Conservation (phyloP, 345 rosid species). For the Erucastrum elatum region DNA sequence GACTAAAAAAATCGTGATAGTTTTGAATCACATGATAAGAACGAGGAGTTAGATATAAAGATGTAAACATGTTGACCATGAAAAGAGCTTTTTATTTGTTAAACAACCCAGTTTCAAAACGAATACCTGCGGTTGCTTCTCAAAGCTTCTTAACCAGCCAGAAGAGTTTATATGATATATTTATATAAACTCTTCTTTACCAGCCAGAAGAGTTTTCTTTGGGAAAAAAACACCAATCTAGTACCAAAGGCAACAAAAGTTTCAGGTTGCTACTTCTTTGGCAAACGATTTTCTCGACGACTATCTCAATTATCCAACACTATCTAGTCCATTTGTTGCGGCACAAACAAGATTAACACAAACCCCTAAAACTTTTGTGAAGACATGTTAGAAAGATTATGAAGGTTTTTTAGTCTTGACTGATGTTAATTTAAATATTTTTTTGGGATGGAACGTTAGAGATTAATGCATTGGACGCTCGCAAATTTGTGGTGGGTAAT, state of each 20-base stretch:
- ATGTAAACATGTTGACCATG: constrained; percentile 31
- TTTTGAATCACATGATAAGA: too few relatives aligned
- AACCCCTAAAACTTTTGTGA: constrained; percentile 61
- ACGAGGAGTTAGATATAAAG: too few relatives aligned
- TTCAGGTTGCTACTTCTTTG: too few relatives aligned
- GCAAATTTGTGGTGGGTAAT: constrained; percentile 83
- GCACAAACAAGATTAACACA: constrained; percentile 65
- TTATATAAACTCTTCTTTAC: constrained; percentile 6
- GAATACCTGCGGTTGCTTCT: constrained; percentile 34
- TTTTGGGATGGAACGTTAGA: constrained; percentile 37
- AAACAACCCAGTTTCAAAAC: constrained; percentile 25
- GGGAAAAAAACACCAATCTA: too few relatives aligned
- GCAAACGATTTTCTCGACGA: constrained; percentile 64
- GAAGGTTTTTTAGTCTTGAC: too few relatives aligned
- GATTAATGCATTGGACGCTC: constrained; percentile 69
- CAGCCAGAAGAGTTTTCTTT: too few relatives aligned
- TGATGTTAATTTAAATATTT: too few relatives aligned
- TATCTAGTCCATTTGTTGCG: constrained; percentile 69
- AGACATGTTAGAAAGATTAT: too few relatives aligned
- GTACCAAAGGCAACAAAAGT: too few relatives aligned
- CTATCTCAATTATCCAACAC: too few relatives aligned
- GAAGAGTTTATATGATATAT: constrained; percentile 1
- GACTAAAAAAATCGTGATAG: too few relatives aligned
- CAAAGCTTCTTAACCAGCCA: constrained; percentile 23
- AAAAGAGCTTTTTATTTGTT: constrained; percentile 26